Conservation (phyloP, 2,329 filamentous ascomycete genomes). For the Leptographium wingfieldii region DNA sequence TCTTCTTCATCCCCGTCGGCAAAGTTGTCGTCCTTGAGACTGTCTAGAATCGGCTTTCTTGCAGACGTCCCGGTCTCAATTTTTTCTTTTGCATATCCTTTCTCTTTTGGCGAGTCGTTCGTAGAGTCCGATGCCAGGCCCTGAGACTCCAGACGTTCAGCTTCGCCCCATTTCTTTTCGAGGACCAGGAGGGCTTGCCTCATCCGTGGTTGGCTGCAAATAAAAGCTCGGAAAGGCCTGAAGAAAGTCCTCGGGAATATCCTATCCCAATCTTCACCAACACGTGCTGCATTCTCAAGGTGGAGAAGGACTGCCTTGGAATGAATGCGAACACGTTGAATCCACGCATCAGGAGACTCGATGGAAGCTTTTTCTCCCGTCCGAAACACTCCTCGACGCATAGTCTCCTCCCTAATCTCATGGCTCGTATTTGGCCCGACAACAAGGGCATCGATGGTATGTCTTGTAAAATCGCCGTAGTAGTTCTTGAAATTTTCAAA, state of each 20-base stretch:
- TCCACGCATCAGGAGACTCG: conserved; percentile 10
- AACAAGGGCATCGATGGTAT: conserved; percentile 26
- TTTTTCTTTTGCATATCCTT: background rate
- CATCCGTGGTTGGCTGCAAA: conserved; percentile 30
- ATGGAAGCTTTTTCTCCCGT: background rate
- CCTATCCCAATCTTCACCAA: conserved; percentile 11
- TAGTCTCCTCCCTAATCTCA: conserved; percentile 12
- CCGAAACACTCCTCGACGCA: background rate
- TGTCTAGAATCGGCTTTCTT: background rate
- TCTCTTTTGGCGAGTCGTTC: background rate
- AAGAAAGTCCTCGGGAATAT: conserved; percentile 24
- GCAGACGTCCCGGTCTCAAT: background rate
- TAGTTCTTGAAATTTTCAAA: conserved; percentile 31
- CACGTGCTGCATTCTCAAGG: conserved; percentile 17
- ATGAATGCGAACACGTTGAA: conserved; percentile 27
- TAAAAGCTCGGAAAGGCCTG: conserved; percentile 26
- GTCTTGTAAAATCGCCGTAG: conserved; percentile 20
- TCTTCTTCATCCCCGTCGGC: conserved; percentile 4
- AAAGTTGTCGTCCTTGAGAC: background rate
- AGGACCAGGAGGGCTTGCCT: conserved; percentile 23
- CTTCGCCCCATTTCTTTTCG: background rate
- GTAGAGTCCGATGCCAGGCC: background rate
- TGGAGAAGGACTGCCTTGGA: conserved; percentile 27
- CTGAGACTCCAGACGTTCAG: background rate
- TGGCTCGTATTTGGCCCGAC: background rate